Percentiles rank a stretch among this genome's conserved stretches.
Conservation (phyloP, 306 rosid species). For the Prunus persica region DNA sequence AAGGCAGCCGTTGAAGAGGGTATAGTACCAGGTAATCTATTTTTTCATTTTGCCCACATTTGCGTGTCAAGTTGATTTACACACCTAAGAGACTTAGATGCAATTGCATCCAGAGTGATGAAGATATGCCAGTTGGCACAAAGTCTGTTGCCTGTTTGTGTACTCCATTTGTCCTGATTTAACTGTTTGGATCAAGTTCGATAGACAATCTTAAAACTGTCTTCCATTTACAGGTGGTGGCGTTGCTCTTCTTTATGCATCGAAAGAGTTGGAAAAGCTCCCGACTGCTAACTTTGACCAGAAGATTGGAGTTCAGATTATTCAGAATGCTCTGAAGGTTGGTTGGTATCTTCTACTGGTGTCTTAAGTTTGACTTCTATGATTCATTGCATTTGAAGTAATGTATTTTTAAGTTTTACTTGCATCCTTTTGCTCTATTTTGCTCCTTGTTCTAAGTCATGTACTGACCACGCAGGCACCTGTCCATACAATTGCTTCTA, state of each 20-base stretch:
- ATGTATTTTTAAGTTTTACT: background rate
- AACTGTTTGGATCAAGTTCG: background rate
- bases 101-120: background rate
- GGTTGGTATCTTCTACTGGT: conserved; percentile 33
- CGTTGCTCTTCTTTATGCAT: conserved; percentile 93
- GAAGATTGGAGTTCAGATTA: conserved; percentile 92
- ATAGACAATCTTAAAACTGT: conserved; percentile 1
- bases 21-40: conserved; percentile 62
- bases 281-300: conserved; percentile 88
- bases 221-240: conserved; percentile 65
- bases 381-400: background rate
- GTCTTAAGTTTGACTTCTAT: background rate
- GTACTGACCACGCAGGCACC: conserved; percentile 58
- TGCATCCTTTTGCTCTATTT: background rate
- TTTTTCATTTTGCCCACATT: background rate
- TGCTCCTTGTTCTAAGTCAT: background rate
- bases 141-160: background rate
- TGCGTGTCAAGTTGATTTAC: background rate
- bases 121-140: background rate
- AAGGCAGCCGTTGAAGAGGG: conserved; percentile 99
- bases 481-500: conserved; percentile 88
- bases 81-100: no score
- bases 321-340: conserved; percentile 91
- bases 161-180: background rate
- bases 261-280: conserved; percentile 80